A percentile compares a stretch with the other conserved stretches of the same genome.
Evolutionary conservation across 345 rosid species (phyloP).

Genomic region (Zanthoxylum bungeanum): DNA sequence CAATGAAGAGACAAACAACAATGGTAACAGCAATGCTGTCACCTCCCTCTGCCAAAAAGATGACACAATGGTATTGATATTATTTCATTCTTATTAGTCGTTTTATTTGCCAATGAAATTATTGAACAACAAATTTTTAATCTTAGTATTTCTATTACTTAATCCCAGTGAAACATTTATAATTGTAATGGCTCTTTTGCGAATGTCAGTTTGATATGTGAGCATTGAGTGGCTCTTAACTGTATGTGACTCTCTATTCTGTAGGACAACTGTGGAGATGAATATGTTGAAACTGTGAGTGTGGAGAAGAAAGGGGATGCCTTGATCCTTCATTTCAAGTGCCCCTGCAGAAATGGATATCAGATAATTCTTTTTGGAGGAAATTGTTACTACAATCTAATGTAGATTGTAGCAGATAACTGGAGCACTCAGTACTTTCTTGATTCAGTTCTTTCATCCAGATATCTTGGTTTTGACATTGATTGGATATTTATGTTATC

Average conservation of each 20-base stretch:
- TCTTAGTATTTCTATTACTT: neutral
- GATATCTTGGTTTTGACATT: too few species aligned
- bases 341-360: constrained; percentile 43
- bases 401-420: constrained; percentile 21
- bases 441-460: too few species aligned
- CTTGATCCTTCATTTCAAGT: constrained; percentile 33
- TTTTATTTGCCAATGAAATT: constrained; percentile 3
- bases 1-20: neutral
- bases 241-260: neutral
- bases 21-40: neutral
- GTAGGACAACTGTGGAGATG: constrained; percentile 21
- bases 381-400: constrained; percentile 40
- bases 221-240: neutral
- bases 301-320: constrained; percentile 42
- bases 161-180: neutral
- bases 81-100: neutral
- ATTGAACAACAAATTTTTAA: neutral
- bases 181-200: neutral
- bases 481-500: too few species aligned
- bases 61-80: constrained; percentile 11
- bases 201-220: neutral
- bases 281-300: constrained; percentile 32
- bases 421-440: neutral
- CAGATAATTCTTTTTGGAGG: constrained; percentile 21
- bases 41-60: neutral